These are phyloP conservation scores for Periglandula ipomoeae DNA, from an alignment of 2,329 filamentous ascomycete species.

Conservation along the genomic window DNA sequence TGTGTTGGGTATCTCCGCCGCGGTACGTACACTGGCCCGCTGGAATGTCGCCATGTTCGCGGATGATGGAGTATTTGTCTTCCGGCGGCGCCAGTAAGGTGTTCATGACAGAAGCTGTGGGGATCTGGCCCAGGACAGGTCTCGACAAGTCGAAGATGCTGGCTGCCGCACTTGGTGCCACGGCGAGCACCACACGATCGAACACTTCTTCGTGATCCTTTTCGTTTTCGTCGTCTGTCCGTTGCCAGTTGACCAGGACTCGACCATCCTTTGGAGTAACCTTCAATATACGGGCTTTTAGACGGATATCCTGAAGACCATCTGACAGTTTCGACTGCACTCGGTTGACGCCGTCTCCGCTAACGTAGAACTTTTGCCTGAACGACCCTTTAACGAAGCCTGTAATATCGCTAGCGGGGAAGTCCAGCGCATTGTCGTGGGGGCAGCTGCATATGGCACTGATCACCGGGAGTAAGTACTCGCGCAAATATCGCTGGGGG, in stretches of 20 bases:
- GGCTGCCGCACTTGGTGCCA: slow-evolving; percentile 43
- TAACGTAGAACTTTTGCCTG: slow-evolving; percentile 40
- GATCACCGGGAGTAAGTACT: slow-evolving; percentile 46
- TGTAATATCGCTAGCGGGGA: slow-evolving; percentile 43
- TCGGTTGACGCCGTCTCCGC: slow-evolving; percentile 37
- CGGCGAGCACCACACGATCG: slow-evolving; percentile 43
- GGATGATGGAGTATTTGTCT: slow-evolving; percentile 6
- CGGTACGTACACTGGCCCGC: slow-evolving; percentile 19
- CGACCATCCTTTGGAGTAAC: slow-evolving; percentile 18
- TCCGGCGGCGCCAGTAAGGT: slow-evolving; percentile 26
- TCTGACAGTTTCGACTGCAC: slow-evolving; percentile 37
- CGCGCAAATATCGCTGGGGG: slow-evolving; percentile 34
- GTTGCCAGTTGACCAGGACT: slow-evolving; percentile 27
- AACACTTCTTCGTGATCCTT: slow-evolving; percentile 27
- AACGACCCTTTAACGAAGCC: slow-evolving; percentile 39
- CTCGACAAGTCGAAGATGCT: slow-evolving; percentile 35
- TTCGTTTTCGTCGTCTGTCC: slow-evolving; percentile 8
- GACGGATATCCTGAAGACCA: slow-evolving; percentile 29
- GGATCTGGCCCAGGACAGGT: slow-evolving; percentile 31
- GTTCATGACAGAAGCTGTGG: slow-evolving; percentile 38
- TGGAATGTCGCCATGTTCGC: slow-evolving; percentile 2
- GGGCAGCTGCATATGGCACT: slow-evolving; percentile 46
- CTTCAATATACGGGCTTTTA: slow-evolving; percentile 28
- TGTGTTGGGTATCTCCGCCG: slow-evolving; percentile 19
- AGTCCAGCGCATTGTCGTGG: slow-evolving; percentile 38